Percentiles rank a stretch among this genome's conserved stretches.
phyloP scores from a whole-genome alignment of 495 filamentous ascomycete genomes.

The Talaromyces thailandensis region DNA sequence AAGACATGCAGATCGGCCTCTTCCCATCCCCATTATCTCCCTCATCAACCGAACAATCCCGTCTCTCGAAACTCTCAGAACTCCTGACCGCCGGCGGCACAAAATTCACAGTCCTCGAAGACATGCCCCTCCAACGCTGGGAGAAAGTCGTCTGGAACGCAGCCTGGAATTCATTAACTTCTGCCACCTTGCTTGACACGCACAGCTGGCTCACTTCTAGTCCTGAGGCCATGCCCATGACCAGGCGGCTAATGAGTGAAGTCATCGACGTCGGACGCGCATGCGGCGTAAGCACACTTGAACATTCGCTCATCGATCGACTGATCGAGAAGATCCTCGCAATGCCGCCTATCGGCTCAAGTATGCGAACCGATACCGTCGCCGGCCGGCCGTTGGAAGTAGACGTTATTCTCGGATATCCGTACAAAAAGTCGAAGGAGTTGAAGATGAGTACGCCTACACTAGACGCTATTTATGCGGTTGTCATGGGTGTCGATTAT shows the following conservation, averaged over 20 bases:
- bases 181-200: conserved; percentile 41
- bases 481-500: conserved; percentile 30
- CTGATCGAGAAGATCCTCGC: conserved; percentile 33
- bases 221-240: conserved; percentile 31
- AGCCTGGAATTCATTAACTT: conserved; percentile 44
- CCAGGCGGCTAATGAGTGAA: conserved; percentile 36
- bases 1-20: conserved; percentile 37
- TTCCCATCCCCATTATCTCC: conserved; percentile 28
- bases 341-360: conserved; percentile 36
- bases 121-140: conserved; percentile 42
- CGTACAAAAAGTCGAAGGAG: conserved; percentile 38
- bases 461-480: conserved; percentile 38
- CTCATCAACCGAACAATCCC: conserved; percentile 13
- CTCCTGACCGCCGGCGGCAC: conserved; percentile 31
- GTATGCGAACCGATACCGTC: conserved; percentile 46
- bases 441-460: conserved; percentile 36
- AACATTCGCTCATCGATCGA: conserved; percentile 27
- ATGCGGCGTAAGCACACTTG: conserved; percentile 28
- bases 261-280: conserved; percentile 37
- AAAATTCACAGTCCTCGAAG: conserved; percentile 24
- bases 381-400: conserved; percentile 43
- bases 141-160: conserved; percentile 48
- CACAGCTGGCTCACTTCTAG: conserved; percentile 37
- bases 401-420: conserved; percentile 47
- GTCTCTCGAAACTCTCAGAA: conserved; percentile 28